Evolutionary conservation across 2,329 filamentous ascomycete species (phyloP).

Genomic region (Fusarium fracticaudum): DNA sequence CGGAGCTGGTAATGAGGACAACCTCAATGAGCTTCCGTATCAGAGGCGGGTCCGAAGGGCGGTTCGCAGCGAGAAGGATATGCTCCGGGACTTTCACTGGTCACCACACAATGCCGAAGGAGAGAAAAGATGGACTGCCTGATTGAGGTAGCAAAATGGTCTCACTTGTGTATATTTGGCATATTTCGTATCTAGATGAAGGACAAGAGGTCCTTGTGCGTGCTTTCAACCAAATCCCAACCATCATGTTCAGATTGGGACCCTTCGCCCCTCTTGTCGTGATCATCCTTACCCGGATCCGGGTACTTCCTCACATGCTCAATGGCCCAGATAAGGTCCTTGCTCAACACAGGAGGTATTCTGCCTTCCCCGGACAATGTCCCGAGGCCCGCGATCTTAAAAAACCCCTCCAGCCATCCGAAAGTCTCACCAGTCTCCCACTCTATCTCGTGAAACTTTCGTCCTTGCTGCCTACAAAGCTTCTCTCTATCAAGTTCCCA

Average conservation of each 20-base stretch:
- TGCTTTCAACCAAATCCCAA: conserved; percentile 26
- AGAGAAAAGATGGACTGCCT: not conserved
- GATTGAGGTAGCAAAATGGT: not conserved
- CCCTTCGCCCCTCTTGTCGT: not conserved
- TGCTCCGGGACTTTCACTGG: not conserved
- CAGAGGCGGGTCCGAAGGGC: not conserved
- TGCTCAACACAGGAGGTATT: conserved; percentile 55
- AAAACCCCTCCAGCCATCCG: conserved; percentile 57
- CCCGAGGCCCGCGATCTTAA: conserved; percentile 59
- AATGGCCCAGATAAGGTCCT: conserved; percentile 57
- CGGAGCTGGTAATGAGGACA: not conserved
- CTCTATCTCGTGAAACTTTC: conserved; percentile 62
- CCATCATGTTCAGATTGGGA: not conserved
- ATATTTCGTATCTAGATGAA: not conserved
- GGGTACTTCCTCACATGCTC: conserved; percentile 61
- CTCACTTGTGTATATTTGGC: not conserved
- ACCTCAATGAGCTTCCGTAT: not conserved
- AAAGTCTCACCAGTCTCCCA: conserved; percentile 63
- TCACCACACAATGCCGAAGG: not conserved
- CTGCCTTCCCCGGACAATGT: conserved; percentile 58
- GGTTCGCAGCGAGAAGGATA: not conserved
- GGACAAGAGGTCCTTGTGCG: not conserved
- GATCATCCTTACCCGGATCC: conserved; percentile 41
- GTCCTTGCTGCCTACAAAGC: conserved; percentile 42
- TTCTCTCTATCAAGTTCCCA: conserved; percentile 58